Base-by-base conservation (phyloP, 2,329 filamentous ascomycete species). In the Claviceps arundinis region DNA sequence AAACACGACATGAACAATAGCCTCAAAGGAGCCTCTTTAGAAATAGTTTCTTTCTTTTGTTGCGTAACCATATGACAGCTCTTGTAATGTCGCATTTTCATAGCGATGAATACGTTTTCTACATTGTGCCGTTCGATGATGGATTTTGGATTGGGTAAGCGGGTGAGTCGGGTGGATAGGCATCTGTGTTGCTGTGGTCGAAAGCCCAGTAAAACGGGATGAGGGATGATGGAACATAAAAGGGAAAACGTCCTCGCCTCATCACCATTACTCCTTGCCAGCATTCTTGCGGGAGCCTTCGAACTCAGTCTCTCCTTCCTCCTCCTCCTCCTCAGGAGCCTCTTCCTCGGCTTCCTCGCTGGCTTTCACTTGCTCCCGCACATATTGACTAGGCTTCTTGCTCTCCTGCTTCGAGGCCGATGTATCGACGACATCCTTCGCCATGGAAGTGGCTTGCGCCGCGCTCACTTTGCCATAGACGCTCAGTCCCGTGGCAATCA, bases 401-500 rank as follows among this genome's bases (percentile, higher is more conserved):
- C 59, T 16, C 57, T 53, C 13, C 51, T 55, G 41, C 51, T 56
- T 54, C 50, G 57, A 52, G 22, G 52, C 56, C 47, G 56, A 54
- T 6, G 58, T 48, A 44, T 67, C 68, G 19, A 76, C 62, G 2
- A 71, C 54, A 60, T 75, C 74, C 57, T 75, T 75, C 5, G 82
- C 80, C 67, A 87, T 76, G 11, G 75, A 74, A 64, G 80, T 84
- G 26, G 81, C 80, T 69, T 95, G 89, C 1, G 84, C 80, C 62
- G 91, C 81, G 60, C 82, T 89, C 45, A 98, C 87, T 67, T 95
- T 96, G 54, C 91, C 89, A 67, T 95, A 98, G 17, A 98, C 90
- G 51, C 89, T 86, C 75, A 98, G 83, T 2, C 90, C 93, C 17
- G 88, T 94, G 41, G 93, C 90, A 67, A 98, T 97, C 90, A 98